Conservation (phyloP, 78 protist species). For the Planoprotostelium fungivorum region DNA sequence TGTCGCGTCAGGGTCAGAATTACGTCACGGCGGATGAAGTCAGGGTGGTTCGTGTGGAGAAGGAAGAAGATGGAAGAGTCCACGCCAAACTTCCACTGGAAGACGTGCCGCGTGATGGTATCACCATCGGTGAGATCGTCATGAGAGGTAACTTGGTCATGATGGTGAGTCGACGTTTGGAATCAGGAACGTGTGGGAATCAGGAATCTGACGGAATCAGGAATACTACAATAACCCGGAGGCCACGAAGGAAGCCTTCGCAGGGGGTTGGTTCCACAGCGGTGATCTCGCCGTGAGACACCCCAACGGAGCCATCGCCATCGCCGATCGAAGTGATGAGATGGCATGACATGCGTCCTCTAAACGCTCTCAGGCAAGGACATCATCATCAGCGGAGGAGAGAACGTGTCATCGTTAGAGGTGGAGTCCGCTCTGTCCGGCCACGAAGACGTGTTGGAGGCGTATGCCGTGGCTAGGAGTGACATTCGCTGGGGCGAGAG, state of each 20-base stretch:
- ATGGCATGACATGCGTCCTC: no score
- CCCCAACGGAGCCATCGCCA: not conserved
- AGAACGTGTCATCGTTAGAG: not conserved
- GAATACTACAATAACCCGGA: not conserved
- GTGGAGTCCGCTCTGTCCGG: not conserved
- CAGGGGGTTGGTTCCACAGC: not conserved
- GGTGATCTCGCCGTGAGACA: not conserved
- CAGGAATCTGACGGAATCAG: no score
- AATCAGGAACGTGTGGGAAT: no score
- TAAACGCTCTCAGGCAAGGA: not conserved
- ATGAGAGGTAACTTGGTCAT: not conserved
- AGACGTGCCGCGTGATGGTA: not conserved
- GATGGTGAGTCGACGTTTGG: not conserved
- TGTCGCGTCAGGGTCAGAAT: not conserved
- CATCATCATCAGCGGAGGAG: not conserved
- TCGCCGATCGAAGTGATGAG: not conserved
- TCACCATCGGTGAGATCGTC: not conserved
- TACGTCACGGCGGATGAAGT: not conserved
- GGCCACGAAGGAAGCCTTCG: not conserved
- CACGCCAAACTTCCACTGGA: not conserved
- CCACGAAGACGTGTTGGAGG: not conserved
- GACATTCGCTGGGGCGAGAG: not conserved
- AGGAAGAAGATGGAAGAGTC: not conserved
- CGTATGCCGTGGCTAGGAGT: not conserved
- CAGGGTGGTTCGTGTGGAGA: not conserved